Base-by-base conservation (phyloP, 139 green algal species). In the Chlorella sp. region DNA sequence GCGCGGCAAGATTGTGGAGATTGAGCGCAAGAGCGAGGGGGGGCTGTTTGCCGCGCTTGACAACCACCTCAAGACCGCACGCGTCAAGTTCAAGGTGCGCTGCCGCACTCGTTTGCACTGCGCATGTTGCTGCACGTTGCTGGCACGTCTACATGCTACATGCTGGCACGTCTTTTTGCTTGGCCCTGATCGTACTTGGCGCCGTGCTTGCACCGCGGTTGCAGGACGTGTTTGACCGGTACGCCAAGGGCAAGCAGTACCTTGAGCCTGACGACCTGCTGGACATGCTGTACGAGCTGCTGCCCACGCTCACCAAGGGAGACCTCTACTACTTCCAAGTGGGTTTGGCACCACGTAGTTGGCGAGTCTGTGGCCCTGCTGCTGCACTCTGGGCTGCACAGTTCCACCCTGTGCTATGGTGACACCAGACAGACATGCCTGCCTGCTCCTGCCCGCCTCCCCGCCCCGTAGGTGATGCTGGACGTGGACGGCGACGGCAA, bases 241-340 rank as follows among this genome's bases (percentile, higher is more conserved):
- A 82, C 72, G 69, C 63, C 10, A 62, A 80, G 50, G 32, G 42
- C 35, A 75, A 49, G 29, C 72, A 66, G 29, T 31, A 71, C 24
- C 75, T 85, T 60, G 75, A 82, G 63, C 65, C 65, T 3, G 26
- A 22, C n/a, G 35, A 24, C 24, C 61, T 85, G 62, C 30, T 67
- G 5, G 49, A 71, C 35, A 68, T 85, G 66, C 63, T 82, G 33
- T n/a, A 50, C 2, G 30, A 55, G 30, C 29, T 82, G 1, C 55
- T 85, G 72, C 72, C 75, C n/a, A 36, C 64, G 22, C 59, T 71
- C 26, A 80, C 60, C 1, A 62, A 77, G 69, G 72, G 68, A 2
- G 60, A 85, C 61, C 72, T 82, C 20, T 42, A 67, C 34, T 85
- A 85, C 64, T 82, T 80, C 65, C 72, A 77, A 71, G 76, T 77